Evolutionary conservation across 1,139 yeast species (phyloP), one percentile per base, ranked within the genome.

Genomic region (Kurtzmaniella quercitrusa): DNA sequence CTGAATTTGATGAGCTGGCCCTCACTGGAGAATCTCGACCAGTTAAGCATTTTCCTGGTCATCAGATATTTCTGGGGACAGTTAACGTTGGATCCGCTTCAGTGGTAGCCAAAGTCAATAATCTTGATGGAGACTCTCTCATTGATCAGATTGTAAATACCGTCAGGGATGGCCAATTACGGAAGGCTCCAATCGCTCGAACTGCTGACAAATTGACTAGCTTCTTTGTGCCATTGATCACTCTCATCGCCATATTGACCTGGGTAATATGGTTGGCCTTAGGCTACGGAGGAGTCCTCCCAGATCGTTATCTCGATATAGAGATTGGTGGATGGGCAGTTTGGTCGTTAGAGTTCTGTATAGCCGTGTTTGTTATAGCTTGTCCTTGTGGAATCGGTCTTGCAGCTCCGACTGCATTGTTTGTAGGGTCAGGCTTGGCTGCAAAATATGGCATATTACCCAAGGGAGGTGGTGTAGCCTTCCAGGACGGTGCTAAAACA

Each of bases 391-490:
- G 76, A 1, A 66, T 72, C 47, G 77, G 76, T 1, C 60, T 72
- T 38, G 77, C 77, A 16, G 76, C 77, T 0, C 77, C 77, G 2
- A 70, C 77, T 1, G 77, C 77, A 1, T 56, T 72, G 33, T 70
- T 70, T 56, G 76, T 71, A 4, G 77, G 77, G 0, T 65, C 76
- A 3, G 75, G 76, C 0, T 57, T 72, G 48, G 76, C 77, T 31
- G 76, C 77, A 11, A 70, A 66, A 45, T 52, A 81, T 57, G 94
- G 94, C n/a, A 81, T 85, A 41, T 66, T 85, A 40, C 90, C 86
- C 1, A 76, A 83, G 54, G 93, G 93, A 29, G 94, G 94, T 11
- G 94, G 94, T 39, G 82, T 80, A 42, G 90, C 93, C 1, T 85
- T 85, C 57, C 91, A 85, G 60, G 89, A 85, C 55, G 91, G 85